Percentiles rank a stretch among this genome's conserved stretches.
These are phyloP conservation scores for Coemansia sp. DNA, from an alignment of 192 early-diverging fungal genomes.

Conservation along the genomic window DNA sequence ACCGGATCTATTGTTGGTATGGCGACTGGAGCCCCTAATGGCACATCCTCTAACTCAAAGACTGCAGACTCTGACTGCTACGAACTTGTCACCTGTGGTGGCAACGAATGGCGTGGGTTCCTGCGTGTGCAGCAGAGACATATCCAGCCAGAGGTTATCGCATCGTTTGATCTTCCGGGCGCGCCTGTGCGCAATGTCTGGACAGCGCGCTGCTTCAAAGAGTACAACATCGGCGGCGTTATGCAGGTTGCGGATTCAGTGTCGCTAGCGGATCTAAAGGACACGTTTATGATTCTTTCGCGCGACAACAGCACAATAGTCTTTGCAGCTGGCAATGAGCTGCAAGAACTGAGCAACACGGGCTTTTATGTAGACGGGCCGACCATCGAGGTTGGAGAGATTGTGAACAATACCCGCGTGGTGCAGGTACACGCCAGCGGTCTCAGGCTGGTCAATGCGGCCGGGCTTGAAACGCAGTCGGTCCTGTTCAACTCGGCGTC, in stretches of 20 bases:
- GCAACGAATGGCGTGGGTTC: slow-evolving; percentile 59
- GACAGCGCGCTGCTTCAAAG: slow-evolving; percentile 36
- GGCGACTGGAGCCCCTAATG: slow-evolving; percentile 63
- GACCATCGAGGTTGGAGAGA: slow-evolving; percentile 73
- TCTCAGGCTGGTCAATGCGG: slow-evolving; percentile 66
- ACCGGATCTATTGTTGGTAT: slow-evolving; percentile 77
- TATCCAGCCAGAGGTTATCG: slow-evolving; percentile 61
- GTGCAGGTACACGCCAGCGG: slow-evolving; percentile 84
- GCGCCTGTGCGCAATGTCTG: slow-evolving; percentile 43
- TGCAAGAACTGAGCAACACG: slow-evolving; percentile 68
- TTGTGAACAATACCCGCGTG: slow-evolving; percentile 69
- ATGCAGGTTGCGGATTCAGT: slow-evolving; percentile 41
- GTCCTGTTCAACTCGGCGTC: slow-evolving; percentile 21
- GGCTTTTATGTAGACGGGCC: slow-evolving; percentile 75
- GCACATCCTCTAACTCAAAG: slow-evolving; percentile 10
- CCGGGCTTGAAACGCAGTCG: slow-evolving; percentile 35
- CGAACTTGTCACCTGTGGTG: slow-evolving; percentile 64
- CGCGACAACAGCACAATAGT: slow-evolving; percentile 53
- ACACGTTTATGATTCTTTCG: slow-evolving; percentile 49
- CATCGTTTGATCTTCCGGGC: slow-evolving; percentile 58
- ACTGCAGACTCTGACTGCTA: slow-evolving; percentile 17
- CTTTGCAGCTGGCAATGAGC: slow-evolving; percentile 77
- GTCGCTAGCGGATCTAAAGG: slow-evolving; percentile 25
- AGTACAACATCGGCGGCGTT: slow-evolving; percentile 51
- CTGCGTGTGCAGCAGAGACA: slow-evolving; percentile 63